Percentiles rank a stretch among this genome's conserved stretches.
Conservation (phyloP, 441 rosid species). For the Populus hybrid region DNA sequence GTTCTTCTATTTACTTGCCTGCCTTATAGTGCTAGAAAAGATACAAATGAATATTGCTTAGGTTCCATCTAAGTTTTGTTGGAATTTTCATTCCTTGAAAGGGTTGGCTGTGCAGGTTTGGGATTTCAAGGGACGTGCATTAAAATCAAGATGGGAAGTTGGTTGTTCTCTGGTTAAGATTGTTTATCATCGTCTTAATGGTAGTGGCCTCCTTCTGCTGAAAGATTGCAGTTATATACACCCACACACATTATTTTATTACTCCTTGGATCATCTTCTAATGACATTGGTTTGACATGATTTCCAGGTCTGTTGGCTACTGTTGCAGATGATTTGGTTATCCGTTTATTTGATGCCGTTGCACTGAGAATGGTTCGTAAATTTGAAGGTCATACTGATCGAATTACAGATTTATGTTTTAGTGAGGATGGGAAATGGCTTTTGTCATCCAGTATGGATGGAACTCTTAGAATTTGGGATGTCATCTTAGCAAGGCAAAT, state of each 20-base stretch:
- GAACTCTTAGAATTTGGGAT: slow-evolving; percentile 93
- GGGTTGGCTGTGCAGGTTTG: slow-evolving; percentile 57
- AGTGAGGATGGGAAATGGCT: too few relatives aligned
- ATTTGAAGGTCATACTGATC: slow-evolving; percentile 93
- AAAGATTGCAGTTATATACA: background rate
- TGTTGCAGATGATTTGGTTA: slow-evolving; percentile 80
- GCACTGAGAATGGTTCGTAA: slow-evolving; percentile 85
- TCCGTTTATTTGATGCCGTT: slow-evolving; percentile 74
- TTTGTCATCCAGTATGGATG: slow-evolving; percentile 93
- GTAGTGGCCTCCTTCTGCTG: slow-evolving; percentile 30
- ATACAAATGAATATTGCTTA: slow-evolving; percentile 1
- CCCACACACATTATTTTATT: background rate
- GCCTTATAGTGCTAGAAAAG: background rate
- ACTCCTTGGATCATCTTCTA: slow-evolving; percentile 9
- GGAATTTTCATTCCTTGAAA: slow-evolving; percentile 7
- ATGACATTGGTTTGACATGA: slow-evolving; percentile 25
- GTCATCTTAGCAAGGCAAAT: slow-evolving; percentile 85
- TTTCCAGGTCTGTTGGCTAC: slow-evolving; percentile 86
- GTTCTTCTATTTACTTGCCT: too few relatives aligned
- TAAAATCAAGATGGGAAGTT: slow-evolving; percentile 80
- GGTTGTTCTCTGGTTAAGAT: slow-evolving; percentile 77
- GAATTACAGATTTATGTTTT: slow-evolving; percentile 89
- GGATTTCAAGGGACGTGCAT: slow-evolving; percentile 80
- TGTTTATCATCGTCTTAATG: slow-evolving; percentile 74
- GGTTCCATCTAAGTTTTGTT: slow-evolving; percentile 1